Percentiles rank a stretch among this genome's conserved stretches.
Conservation (phyloP, 2,329 filamentous ascomycete species). For the Lojkania enalia region DNA sequence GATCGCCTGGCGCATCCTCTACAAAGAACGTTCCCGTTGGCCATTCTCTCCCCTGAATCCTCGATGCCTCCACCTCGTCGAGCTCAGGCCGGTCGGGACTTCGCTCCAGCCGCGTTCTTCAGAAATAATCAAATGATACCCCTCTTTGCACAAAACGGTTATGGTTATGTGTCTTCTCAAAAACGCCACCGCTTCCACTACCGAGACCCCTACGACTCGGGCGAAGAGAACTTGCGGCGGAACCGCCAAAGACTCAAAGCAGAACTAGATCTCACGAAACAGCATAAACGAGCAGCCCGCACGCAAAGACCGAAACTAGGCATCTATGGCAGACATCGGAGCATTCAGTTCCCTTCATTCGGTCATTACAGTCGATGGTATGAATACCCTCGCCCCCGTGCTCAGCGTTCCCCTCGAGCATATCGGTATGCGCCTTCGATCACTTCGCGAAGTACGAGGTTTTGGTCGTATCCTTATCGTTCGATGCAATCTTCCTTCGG, state of each 20-base stretch:
- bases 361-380: neutral
- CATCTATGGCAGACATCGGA: too few species aligned
- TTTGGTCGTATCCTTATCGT: neutral
- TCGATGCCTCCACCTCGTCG: neutral
- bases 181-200: neutral
- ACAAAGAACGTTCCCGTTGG: neutral
- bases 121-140: neutral
- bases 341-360: neutral
- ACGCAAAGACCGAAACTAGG: neutral
- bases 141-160: neutral
- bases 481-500: neutral
- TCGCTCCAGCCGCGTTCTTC: neutral
- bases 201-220: constrained; percentile 17
- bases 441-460: neutral
- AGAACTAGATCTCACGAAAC: neutral
- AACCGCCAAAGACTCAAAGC: constrained; percentile 3
- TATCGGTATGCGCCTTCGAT: neutral
- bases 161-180: neutral
- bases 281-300: neutral
- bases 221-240: constrained; percentile 15
- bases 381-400: neutral
- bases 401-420: neutral
- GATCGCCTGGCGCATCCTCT: neutral
- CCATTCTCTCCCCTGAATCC: neutral
- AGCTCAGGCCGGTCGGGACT: constrained; percentile 1